Conservation (phyloP, 441 rosid species). For the Pelargonium fulgidum region DNA sequence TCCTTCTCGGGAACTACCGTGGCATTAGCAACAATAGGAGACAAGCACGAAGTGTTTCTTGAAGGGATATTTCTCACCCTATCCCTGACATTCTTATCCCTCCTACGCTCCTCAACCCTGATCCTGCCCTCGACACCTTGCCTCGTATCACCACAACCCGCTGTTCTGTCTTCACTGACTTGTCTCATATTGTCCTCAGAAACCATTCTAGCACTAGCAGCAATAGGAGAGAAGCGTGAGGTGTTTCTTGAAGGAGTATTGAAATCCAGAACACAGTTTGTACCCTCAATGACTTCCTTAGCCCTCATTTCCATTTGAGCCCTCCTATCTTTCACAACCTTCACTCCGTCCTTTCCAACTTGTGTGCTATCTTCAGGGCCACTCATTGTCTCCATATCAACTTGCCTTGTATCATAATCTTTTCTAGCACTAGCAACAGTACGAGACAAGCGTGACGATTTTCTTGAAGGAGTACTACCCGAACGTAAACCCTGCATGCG, state of each 20-base stretch:
- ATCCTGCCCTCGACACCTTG: neutral
- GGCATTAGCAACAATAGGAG: neutral
- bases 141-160: neutral
- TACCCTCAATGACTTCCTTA: neutral
- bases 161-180: neutral
- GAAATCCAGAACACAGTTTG: too few species aligned
- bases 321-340: too few species aligned
- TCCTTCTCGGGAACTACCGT: neutral
- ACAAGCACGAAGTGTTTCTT: neutral
- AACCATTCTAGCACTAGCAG: neutral
- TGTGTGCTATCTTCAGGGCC: too few species aligned
- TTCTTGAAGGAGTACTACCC: too few species aligned
- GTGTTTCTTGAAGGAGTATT: neutral
- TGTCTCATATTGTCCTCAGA: neutral
- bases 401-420: too few species aligned
- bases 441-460: too few species aligned
- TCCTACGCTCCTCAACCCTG: neutral
- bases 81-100: too few species aligned
- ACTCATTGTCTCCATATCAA: too few species aligned
- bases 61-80: neutral
- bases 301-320: neutral
- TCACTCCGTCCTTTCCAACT: too few species aligned
- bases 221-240: neutral
- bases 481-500: too few species aligned
- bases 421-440: too few species aligned